phyloP scores from a whole-genome alignment of 2,329 filamentous ascomycete genomes.

The Trichoderma polysporum region DNA sequence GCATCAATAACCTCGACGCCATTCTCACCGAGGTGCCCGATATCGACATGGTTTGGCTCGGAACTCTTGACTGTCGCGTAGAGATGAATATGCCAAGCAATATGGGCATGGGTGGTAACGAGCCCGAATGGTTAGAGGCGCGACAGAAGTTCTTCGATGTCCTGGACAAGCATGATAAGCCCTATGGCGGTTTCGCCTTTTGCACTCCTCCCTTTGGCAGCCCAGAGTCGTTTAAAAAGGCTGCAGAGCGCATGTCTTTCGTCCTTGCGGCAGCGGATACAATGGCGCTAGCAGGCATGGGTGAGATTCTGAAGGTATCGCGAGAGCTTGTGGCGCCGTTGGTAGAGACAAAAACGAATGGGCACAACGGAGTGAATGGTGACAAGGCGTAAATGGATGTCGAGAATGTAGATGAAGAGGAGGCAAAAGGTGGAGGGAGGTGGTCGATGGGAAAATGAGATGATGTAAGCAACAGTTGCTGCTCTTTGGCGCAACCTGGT shows the following conservation, averaged over 20 bases:
- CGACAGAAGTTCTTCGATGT: slow-evolving; percentile 39
- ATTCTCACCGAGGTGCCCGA: slow-evolving; percentile 47
- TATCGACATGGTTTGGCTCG: slow-evolving; percentile 50
- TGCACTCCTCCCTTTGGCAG: slow-evolving; percentile 27
- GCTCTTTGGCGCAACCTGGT: neutral
- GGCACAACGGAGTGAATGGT: neutral
- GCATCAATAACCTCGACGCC: slow-evolving; percentile 48
- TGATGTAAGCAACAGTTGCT: neutral
- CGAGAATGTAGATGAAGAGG: neutral
- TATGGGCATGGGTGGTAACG: slow-evolving; percentile 34
- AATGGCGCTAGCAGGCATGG: slow-evolving; percentile 27
- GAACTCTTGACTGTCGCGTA: slow-evolving; percentile 44
- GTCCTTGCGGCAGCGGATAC: slow-evolving; percentile 29
- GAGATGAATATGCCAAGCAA: slow-evolving; percentile 44
- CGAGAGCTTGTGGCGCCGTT: slow-evolving; percentile 18
- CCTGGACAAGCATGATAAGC: slow-evolving; percentile 48
- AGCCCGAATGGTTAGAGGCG: slow-evolving; percentile 44
- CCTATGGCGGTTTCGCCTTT: slow-evolving; percentile 37
- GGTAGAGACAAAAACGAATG: neutral
- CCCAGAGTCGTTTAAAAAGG: slow-evolving; percentile 28
- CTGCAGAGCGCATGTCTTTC: slow-evolving; percentile 30
- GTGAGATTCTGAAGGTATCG: slow-evolving; percentile 24
- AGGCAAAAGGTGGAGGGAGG: neutral
- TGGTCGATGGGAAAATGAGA: neutral
- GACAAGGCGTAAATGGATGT: neutral